Base-by-base conservation (phyloP, 768 basidiomycete species). In the Boletus reticulatus region DNA sequence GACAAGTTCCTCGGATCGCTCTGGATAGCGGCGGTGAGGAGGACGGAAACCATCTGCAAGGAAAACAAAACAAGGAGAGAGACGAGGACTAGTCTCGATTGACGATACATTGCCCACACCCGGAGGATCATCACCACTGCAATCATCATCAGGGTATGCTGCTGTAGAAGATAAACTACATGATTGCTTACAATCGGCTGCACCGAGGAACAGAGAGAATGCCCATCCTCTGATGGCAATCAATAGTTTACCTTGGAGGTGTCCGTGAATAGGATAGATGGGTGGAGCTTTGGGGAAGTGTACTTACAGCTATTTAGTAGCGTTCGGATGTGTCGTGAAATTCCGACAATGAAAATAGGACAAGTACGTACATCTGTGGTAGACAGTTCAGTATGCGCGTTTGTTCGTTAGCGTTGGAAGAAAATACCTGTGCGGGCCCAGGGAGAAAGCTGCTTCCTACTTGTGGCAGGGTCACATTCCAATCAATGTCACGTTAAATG, bases 181-280 rank as follows among this genome's bases (percentile, higher is more conserved):
- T 24, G 13, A 16, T 6, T n/a, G 57, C 57, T 42, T 17, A 58
- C 57, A 29, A n/a, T 58, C 48, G 10, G 58, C 53, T 14, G 50
- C 46, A 10, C 14, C 24, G 16, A 55, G 3, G 19, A 61, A 60
- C 3, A 42, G 22, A 27, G 14, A 0, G 14, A 49, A 46, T 27
- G 29, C 17, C 53, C 58, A 61, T 14, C 6, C 17, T 16, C 2
- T 20, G 10, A 48, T 19, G 6, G 16, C 2, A 6, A 9, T 1
- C 0, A 42, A 34, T n/a, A 42, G 37, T 4, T 38, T 7, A 34
- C 53, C 59, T 55, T 38, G 16, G 2, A 42, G 43, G 0, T 2
- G 2, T 11, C 4, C 13, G 4, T 47, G 24, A 47, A 27, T 32
- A 27, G 20, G 14, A n/a, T 8, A 29, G 6, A 10, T 8, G n/a